Evolutionary conservation across 768 basidiomycete genomes (phyloP), one percentile per base, ranked within the genome.

Genomic region (Dendrothele bispora): DNA sequence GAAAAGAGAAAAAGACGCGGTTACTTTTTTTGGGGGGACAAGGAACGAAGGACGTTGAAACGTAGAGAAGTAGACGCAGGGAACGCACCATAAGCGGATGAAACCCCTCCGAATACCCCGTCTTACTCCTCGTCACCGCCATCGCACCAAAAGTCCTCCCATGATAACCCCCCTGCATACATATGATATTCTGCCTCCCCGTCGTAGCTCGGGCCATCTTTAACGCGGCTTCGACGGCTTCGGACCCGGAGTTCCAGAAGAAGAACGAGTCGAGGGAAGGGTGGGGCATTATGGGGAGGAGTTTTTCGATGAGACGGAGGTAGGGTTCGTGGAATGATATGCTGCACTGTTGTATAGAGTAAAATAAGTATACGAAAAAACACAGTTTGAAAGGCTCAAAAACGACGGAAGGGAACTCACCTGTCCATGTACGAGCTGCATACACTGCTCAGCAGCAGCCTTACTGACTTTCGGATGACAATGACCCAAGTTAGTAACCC

Each of bases 221-320:
- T 53, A 98, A 67, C 3, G 92, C 78, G 1, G 84, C 91, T 67
- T 97, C 95, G 36, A 93, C 78, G 1, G 94, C 95, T 66, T 98
- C 95, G 1, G 91, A 86, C 2, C 95, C 95, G 2, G 93, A 95
- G 72, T 91, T 98, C 88, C 89, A 91, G 69, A 97, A 91, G 79
- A 94, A 97, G 78, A 98, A 98, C 21, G 91, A 91, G 64, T 97
- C 88, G 26, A 98, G 77, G 1, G 92, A 94, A 0, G 84, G 77
- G 67, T 95, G 71, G 2, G 95, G 95, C 93, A 98, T 94, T 49
- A 88, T 69, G 0, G 93, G 90, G 11, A 95, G 69, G 6, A 98
- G 77, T 46, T 79, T 79, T 64, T 95, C 80, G 59, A 98, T 87
- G 57, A 98, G 87, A 41, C 83, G 76, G 17, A 97, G 77, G 67